Evolutionary conservation across 805 yeast species (phyloP).

Genomic region (Pichia sporocuriosa): DNA sequence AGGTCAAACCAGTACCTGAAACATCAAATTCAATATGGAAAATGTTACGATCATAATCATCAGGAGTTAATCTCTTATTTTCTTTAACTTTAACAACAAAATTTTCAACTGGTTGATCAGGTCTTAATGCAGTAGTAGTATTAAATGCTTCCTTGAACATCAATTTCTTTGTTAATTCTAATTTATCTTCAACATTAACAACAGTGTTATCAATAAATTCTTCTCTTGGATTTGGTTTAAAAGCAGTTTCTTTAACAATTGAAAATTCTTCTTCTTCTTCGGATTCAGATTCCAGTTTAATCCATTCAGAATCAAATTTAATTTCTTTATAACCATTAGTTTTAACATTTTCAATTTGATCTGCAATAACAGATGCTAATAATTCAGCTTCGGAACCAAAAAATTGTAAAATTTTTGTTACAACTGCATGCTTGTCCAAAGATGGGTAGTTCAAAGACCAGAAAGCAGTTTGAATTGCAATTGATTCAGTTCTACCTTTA

Average conservation of each 20-base stretch:
- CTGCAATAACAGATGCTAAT: conserved; percentile 63
- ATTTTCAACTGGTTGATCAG: conserved; percentile 81
- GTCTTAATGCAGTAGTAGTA: conserved; percentile 59
- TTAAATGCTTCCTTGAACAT: conserved; percentile 77
- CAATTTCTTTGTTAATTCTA: conserved; percentile 59
- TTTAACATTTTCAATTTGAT: conserved; percentile 53
- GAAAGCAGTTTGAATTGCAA: conserved; percentile 74
- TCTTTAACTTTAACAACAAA: conserved; percentile 85
- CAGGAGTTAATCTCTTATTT: conserved; percentile 86
- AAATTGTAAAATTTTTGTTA: conserved; percentile 71
- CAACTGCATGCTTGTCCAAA: conserved; percentile 52
- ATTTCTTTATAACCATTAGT: conserved; percentile 38
- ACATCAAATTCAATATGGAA: conserved; percentile 95
- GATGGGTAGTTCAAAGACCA: conserved; percentile 67
- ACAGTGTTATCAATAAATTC: conserved; percentile 36
- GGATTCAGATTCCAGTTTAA: conserved; percentile 15
- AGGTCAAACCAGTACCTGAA: conserved; percentile 82
- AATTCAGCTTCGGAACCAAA: conserved; percentile 79
- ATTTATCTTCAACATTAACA: conserved; percentile 29
- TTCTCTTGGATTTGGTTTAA: conserved; percentile 56
- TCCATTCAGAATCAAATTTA: conserved; percentile 30
- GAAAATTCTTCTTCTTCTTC: conserved; percentile 37
- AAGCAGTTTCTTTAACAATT: conserved; percentile 48
- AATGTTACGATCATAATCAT: conserved; percentile 84
- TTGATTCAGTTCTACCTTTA: conserved; percentile 64